A percentile compares a stretch with the other conserved stretches of the same genome.
phyloP scores from a whole-genome alignment of 2,329 filamentous ascomycete species.

The Paradendryphiella salina region DNA sequence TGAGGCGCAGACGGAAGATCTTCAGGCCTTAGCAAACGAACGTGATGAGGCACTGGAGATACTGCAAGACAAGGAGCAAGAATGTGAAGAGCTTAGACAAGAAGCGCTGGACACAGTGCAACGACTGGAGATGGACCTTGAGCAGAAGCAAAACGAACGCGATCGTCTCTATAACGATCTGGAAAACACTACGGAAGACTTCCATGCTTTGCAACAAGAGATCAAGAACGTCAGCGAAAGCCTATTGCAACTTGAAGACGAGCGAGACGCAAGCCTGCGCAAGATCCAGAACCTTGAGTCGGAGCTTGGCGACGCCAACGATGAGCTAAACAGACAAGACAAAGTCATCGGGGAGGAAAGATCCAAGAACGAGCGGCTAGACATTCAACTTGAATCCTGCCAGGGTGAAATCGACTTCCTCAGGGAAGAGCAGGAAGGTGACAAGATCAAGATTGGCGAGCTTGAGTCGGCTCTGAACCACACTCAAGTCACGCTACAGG shows the following conservation, averaged over 20 bases:
- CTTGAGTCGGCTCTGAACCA: slow-evolving; percentile 81
- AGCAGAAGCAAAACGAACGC: slow-evolving; percentile 71
- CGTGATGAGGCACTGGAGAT: slow-evolving; percentile 82
- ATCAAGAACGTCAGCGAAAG: slow-evolving; percentile 90
- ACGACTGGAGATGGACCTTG: slow-evolving; percentile 64
- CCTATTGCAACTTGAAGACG: slow-evolving; percentile 84
- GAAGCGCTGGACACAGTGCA: slow-evolving; percentile 65
- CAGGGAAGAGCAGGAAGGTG: slow-evolving; percentile 91
- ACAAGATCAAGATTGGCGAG: slow-evolving; percentile 97
- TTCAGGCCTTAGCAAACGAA: slow-evolving; percentile 77
- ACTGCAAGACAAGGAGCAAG: slow-evolving; percentile 65
- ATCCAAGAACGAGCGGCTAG: slow-evolving; percentile 82
- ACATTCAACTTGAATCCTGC: slow-evolving; percentile 88
- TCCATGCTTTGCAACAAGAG: slow-evolving; percentile 87
- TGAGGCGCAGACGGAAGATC: slow-evolving; percentile 75
- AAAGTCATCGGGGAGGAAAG: slow-evolving; percentile 81
- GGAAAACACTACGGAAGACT: slow-evolving; percentile 78
- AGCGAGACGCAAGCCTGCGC: slow-evolving; percentile 75
- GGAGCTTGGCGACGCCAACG: slow-evolving; percentile 80
- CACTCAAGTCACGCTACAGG: slow-evolving; percentile 76
- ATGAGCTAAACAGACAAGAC: slow-evolving; percentile 84
- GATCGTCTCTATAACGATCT: slow-evolving; percentile 72
- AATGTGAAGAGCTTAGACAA: slow-evolving; percentile 57
- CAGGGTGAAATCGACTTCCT: slow-evolving; percentile 94
- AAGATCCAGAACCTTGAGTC: slow-evolving; percentile 81